Conservation (phyloP, 352 stramenopile genomes). For the Globisporangium uncinulatum region DNA sequence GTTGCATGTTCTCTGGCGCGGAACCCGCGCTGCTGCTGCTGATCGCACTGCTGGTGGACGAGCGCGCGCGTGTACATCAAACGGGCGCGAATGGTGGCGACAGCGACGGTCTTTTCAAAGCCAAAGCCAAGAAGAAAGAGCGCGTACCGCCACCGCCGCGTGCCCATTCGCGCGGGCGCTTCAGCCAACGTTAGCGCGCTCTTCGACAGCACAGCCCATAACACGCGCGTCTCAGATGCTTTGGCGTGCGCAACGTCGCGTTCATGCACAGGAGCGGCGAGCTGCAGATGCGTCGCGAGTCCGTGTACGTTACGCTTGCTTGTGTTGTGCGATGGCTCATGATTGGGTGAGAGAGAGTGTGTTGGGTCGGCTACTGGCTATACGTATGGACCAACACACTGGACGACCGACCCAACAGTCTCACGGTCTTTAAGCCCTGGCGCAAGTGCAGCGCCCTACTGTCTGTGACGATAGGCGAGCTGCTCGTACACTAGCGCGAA, state of each 20-base stretch:
- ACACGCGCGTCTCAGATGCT: slow-evolving; percentile 19
- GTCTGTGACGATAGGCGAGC: slow-evolving; percentile 19
- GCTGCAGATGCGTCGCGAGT: slow-evolving; percentile 18
- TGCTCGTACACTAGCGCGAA: slow-evolving; percentile 24
- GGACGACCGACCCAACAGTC: slow-evolving; percentile 1
- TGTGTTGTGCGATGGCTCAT: too few relatives aligned
- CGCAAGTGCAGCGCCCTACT: slow-evolving; percentile 20
- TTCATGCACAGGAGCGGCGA: slow-evolving; percentile 21
- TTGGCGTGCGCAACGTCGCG: slow-evolving; percentile 6
- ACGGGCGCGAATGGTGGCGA: too few relatives aligned
- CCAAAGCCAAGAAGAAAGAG: too few relatives aligned
- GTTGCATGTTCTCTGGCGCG: slow-evolving; percentile 11
- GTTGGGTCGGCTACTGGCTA: too few relatives aligned
- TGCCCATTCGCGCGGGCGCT: too few relatives aligned
- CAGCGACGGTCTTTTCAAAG: too few relatives aligned
- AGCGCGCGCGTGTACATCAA: too few relatives aligned
- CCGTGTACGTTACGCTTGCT: slow-evolving; percentile 10
- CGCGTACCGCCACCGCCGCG: too few relatives aligned
- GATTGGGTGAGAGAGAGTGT: too few relatives aligned
- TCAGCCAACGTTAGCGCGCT: slow-evolving; percentile 6
- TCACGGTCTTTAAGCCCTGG: slow-evolving; percentile 21
- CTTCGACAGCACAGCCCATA: slow-evolving; percentile 22
- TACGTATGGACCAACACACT: too few relatives aligned
- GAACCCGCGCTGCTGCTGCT: slow-evolving; percentile 18
- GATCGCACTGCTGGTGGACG: slow-evolving; percentile 10